A percentile compares a stretch with the other conserved stretches of the same genome.
phyloP scores from a whole-genome alignment of 2,329 filamentous ascomycete genomes.

The Ilyonectria destructans region DNA sequence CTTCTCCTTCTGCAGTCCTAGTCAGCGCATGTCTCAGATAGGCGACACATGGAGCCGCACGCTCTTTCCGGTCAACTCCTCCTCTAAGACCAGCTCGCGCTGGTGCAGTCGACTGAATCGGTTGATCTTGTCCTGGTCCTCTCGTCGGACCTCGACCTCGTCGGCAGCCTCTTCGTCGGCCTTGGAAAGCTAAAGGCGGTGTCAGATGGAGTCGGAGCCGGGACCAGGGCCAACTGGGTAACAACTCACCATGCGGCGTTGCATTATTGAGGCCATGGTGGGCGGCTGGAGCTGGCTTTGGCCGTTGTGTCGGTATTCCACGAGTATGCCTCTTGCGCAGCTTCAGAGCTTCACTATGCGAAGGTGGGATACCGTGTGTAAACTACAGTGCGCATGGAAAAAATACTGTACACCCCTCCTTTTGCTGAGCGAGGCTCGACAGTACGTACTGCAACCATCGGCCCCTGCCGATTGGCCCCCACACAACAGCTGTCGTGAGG shows the following conservation, averaged over 20 bases:
- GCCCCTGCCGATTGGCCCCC: slow-evolving; percentile 46
- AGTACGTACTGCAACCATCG: slow-evolving; percentile 42
- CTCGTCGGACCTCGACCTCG: slow-evolving; percentile 93
- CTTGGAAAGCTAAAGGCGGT: slow-evolving; percentile 81
- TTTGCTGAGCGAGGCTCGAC: slow-evolving; percentile 20
- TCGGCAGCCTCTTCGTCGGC: slow-evolving; percentile 90
- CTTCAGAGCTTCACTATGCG: slow-evolving; percentile 30
- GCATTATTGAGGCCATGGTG: slow-evolving; percentile 65
- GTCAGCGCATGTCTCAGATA: slow-evolving; percentile 37
- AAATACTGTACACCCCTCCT: slow-evolving; percentile 45
- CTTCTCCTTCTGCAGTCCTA: slow-evolving; percentile 86
- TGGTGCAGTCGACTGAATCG: slow-evolving; percentile 95
- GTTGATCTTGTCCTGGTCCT: slow-evolving; percentile 99
- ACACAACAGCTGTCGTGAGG: slow-evolving; percentile 37
- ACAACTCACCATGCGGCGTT: slow-evolving; percentile 72
- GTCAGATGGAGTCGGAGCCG: slow-evolving; percentile 31
- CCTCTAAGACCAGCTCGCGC: slow-evolving; percentile 83
- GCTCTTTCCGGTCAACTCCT: slow-evolving; percentile 84
- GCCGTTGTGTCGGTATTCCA: slow-evolving; percentile 36
- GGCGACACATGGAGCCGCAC: slow-evolving; percentile 65
- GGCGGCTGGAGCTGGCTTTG: slow-evolving; percentile 34
- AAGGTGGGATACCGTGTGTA: slow-evolving; percentile 50
- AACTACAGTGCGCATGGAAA: neutral
- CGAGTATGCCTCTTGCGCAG: slow-evolving; percentile 37
- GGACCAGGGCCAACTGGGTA: fast-evolving